Conservation (phyloP, 1,284 basidiomycete genomes). For the Macrocybe sp. region DNA sequence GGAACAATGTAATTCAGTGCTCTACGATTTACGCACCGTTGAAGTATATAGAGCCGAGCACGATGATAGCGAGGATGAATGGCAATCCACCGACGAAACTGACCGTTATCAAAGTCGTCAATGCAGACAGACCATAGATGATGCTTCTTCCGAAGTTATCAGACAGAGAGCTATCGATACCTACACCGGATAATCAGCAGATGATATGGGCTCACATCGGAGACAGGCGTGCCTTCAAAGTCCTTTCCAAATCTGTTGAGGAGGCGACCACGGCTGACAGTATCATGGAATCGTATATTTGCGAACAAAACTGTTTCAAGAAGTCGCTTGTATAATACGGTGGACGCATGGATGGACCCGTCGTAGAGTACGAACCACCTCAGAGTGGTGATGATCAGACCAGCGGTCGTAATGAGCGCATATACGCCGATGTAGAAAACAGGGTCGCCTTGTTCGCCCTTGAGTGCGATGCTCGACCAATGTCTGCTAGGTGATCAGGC, state of each 20-base stretch:
- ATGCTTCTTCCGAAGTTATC: conserved; percentile 84
- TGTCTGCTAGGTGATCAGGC: conserved; percentile 32
- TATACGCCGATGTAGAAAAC: conserved; percentile 79
- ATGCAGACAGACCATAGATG: conserved; percentile 51
- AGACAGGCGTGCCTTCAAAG: conserved; percentile 64
- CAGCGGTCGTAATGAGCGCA: conserved; percentile 44
- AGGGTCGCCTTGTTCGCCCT: conserved; percentile 38
- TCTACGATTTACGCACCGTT: conserved; percentile 44
- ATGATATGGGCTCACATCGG: neutral
- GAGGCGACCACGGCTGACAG: conserved; percentile 80
- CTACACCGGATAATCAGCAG: conserved; percentile 28
- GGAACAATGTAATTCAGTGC: neutral
- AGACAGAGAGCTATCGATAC: conserved; percentile 80
- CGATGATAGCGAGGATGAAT: conserved; percentile 58
- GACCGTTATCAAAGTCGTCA: conserved; percentile 73
- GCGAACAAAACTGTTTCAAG: conserved; percentile 87
- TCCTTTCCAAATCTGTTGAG: conserved; percentile 93
- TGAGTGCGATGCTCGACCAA: conserved; percentile 56
- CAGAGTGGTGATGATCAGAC: conserved; percentile 59
- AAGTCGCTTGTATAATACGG: conserved; percentile 43
- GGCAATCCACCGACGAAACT: conserved; percentile 73
- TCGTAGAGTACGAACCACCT: conserved; percentile 75
- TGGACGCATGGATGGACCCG: conserved; percentile 34
- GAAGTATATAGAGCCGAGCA: conserved; percentile 67
- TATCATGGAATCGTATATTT: conserved; percentile 92